Conservation (phyloP, 441 rosid genomes). For the Erodium texanum region DNA sequence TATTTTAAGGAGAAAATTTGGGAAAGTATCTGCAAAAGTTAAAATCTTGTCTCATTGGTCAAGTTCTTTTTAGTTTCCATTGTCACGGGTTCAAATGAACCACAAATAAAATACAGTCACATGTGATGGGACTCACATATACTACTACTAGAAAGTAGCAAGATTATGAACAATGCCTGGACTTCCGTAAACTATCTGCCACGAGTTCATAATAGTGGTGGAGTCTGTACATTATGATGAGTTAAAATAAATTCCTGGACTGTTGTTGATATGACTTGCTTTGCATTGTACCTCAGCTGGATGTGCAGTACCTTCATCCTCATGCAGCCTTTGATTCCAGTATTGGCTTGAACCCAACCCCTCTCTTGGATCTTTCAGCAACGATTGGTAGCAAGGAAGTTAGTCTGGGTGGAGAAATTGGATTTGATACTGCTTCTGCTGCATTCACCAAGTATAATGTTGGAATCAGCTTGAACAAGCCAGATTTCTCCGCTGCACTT, state of each 20-base stretch:
- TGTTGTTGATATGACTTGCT: constrained; percentile 3
- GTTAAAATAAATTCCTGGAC: neutral
- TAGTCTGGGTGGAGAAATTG: constrained; percentile 61
- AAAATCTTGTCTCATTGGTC: neutral
- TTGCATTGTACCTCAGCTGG: constrained; percentile 40
- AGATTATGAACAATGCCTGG: neutral
- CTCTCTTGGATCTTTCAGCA: constrained; percentile 66
- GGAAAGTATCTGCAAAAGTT: neutral
- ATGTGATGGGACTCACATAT: neutral
- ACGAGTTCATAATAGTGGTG: neutral
- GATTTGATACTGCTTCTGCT: constrained; percentile 65
- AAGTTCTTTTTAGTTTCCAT: neutral
- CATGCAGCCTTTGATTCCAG: constrained; percentile 59
- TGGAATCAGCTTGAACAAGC: constrained; percentile 54
- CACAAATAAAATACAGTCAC: neutral
- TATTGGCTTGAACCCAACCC: constrained; percentile 72
- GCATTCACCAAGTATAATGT: constrained; percentile 55
- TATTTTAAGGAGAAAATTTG: neutral
- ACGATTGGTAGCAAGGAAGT: constrained; percentile 54
- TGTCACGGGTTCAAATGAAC: neutral
- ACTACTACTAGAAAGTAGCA: neutral
- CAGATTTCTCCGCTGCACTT: constrained; percentile 56
- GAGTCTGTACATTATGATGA: constrained; percentile 1
- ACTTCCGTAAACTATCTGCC: neutral
- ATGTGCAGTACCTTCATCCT: constrained; percentile 61